A percentile compares a stretch with the other conserved stretches of the same genome.
Conservation (phyloP, 208 protist genomes). For the Leishmania amazonensis region DNA sequence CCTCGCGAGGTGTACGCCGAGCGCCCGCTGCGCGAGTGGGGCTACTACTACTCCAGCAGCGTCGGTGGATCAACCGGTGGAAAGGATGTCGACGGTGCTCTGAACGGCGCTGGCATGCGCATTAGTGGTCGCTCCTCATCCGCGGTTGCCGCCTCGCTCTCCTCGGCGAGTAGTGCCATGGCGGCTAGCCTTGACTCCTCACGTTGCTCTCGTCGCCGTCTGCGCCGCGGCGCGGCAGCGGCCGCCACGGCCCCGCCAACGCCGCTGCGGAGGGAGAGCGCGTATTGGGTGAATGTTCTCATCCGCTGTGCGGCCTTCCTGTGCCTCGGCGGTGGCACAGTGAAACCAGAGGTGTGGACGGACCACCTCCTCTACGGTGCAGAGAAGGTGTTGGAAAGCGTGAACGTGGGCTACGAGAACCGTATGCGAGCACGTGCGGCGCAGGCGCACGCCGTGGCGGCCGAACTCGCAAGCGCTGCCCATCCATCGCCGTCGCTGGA, state of each 20-base stretch:
- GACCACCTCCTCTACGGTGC: slow-evolving; percentile 57
- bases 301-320: slow-evolving; percentile 61
- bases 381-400: slow-evolving; percentile 14
- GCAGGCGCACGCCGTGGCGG: slow-evolving; percentile 2
- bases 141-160: not conserved
- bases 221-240: slow-evolving; percentile 15
- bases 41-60: not conserved
- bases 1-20: slow-evolving; percentile 29
- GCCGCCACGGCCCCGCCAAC: slow-evolving; percentile 13
- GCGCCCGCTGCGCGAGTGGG: slow-evolving; percentile 20
- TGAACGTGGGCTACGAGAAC: slow-evolving; percentile 19
- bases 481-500: slow-evolving; percentile 13
- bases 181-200: not conserved
- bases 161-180: not conserved
- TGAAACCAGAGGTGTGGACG: slow-evolving; percentile 59
- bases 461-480: not conserved
- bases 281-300: slow-evolving; percentile 70
- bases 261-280: slow-evolving; percentile 39
- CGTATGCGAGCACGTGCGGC: slow-evolving; percentile 24
- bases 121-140: not conserved
- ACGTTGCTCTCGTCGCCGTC: slow-evolving; percentile 24
- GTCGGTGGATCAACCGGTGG: not conserved
- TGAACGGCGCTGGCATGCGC: not conserved
- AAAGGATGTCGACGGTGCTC: not conserved
- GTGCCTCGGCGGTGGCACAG: slow-evolving; percentile 68